Percentiles rank a stretch among this genome's conserved stretches.
Conservation (phyloP, 371 early-diverging fungal species). For the Cokeromyces recurvatus region DNA sequence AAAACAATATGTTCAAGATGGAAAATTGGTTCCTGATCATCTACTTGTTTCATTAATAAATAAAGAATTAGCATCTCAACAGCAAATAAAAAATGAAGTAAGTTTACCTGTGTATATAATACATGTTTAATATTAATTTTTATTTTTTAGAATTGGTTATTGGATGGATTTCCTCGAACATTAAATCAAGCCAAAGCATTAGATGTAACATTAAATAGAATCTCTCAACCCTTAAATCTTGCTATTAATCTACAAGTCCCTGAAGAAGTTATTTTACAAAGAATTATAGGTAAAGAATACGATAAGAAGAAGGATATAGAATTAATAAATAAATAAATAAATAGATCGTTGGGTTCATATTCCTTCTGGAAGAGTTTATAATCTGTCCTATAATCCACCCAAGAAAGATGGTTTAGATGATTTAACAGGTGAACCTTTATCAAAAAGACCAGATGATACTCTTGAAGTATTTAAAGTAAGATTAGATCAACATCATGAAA, state of each 20-base stretch:
- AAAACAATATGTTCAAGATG: conserved; percentile 47
- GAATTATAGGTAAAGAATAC: conserved; percentile 69
- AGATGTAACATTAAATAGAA: conserved; percentile 56
- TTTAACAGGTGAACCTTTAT: conserved; percentile 86
- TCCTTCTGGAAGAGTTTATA: conserved; percentile 91
- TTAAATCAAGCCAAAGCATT: conserved; percentile 80
- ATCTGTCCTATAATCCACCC: conserved; percentile 92
- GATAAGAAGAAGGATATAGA: not conserved
- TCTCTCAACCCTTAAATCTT: conserved; percentile 67
- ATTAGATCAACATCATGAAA: conserved; percentile 68
- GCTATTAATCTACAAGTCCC: conserved; percentile 92
- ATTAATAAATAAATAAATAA: not conserved
- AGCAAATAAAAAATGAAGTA: too few relatives aligned
- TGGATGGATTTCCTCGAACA: conserved; percentile 98
- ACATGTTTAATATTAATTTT: not conserved
- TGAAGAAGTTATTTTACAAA: conserved; percentile 80
- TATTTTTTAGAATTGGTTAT: conserved; percentile 64
- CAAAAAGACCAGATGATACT: conserved; percentile 90
- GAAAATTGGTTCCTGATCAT: conserved; percentile 73
- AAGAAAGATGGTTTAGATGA: conserved; percentile 81
- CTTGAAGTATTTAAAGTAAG: conserved; percentile 79
- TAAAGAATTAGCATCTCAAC: conserved; percentile 48
- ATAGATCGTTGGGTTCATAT: conserved; percentile 92
- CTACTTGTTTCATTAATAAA: conserved; percentile 75
- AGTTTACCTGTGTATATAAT: conserved; percentile 2